Conservation (phyloP, 768 basidiomycete species). For the Lactarius akahatsu region DNA sequence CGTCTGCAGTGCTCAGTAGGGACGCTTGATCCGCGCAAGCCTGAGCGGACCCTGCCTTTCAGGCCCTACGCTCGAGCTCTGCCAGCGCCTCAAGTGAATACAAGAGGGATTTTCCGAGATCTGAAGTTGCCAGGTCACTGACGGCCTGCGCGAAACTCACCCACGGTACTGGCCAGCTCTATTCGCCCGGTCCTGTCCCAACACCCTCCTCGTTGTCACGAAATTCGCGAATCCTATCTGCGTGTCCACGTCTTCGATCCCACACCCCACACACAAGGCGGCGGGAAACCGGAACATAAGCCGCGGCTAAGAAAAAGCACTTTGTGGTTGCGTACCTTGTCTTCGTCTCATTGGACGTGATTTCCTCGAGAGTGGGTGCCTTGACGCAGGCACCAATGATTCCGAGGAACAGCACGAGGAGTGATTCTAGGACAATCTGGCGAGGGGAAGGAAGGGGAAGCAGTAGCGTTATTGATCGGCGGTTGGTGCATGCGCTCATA, state of each 20-base stretch:
- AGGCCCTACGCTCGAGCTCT: constrained; percentile 69
- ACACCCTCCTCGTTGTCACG: constrained; percentile 24
- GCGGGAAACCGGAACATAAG: background rate
- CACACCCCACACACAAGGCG: background rate
- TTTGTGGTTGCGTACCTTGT: constrained; percentile 53
- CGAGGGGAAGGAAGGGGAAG: background rate
- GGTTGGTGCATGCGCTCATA: constrained; percentile 36
- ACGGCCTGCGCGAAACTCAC: constrained; percentile 85
- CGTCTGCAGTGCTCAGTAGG: constrained; percentile 83
- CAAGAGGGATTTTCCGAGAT: constrained; percentile 71
- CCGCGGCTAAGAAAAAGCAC: background rate
- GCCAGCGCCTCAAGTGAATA: constrained; percentile 67
- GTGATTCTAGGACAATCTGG: constrained; percentile 67
- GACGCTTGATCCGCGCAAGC: constrained; percentile 80
- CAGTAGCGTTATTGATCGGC: background rate
- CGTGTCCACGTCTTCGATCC: constrained; percentile 30
- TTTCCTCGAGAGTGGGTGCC: constrained; percentile 69
- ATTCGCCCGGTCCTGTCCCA: constrained; percentile 13
- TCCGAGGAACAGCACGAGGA: constrained; percentile 63
- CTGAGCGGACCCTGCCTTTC: constrained; percentile 71
- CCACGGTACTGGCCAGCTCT: constrained; percentile 69
- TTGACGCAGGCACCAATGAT: constrained; percentile 69
- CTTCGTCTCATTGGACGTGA: constrained; percentile 87
- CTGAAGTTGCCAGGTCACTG: constrained; percentile 67
- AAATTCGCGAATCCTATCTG: constrained; percentile 29